Base-by-base conservation (phyloP, 108 stramenopile species). In the Aureococcus anophagefferens region DNA sequence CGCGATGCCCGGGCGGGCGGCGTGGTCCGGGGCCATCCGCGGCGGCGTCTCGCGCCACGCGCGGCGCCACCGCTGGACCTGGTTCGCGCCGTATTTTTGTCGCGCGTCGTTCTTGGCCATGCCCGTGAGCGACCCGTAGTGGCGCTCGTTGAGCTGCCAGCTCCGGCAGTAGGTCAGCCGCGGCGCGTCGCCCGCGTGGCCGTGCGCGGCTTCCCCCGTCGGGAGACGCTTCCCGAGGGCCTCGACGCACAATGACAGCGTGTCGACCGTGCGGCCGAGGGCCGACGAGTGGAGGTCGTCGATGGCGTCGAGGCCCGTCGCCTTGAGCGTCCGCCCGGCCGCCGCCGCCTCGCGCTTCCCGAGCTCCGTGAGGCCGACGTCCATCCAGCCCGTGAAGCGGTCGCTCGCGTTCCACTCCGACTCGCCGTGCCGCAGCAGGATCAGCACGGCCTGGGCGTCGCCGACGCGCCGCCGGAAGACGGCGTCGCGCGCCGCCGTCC, bases 141-240 rank as follows among this genome's bases (percentile, higher is more conserved):
- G 89, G 33, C 95, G 82, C 74, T 96, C 95, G 75, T 97, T 95
- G 36, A 97, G 80, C 40, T 93, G 87, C 94, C 94, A 97, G 44
- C 82, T 80, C 74, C 91, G 89, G 71, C 89, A 89, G 25, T 59
- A 11, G 21, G 51, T 59, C 4, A 3, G 21, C 25, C 51, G 4
- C 17, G 51, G 25, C 7, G 4, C 11, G 37, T 40, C 37, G 37
- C 7, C 37, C 37, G 7, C 37, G 11, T 40, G 7, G 37, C 11
- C 37, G 37, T 4, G 4, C 37, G 37, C 4, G 4, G 7, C 7
- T 40, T 40, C 37, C 21, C 14, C 25, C 51, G 17, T 59, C 21
- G 51, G 51, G 21, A 59, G 25, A 3, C 7, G 1, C 21, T 3
- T 11, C 1, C 51, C 51, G 7, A 59, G 25, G 21, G 51, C 51